phyloP scores from a whole-genome alignment of 257 asterid species.

The Asclepias syriaca region DNA sequence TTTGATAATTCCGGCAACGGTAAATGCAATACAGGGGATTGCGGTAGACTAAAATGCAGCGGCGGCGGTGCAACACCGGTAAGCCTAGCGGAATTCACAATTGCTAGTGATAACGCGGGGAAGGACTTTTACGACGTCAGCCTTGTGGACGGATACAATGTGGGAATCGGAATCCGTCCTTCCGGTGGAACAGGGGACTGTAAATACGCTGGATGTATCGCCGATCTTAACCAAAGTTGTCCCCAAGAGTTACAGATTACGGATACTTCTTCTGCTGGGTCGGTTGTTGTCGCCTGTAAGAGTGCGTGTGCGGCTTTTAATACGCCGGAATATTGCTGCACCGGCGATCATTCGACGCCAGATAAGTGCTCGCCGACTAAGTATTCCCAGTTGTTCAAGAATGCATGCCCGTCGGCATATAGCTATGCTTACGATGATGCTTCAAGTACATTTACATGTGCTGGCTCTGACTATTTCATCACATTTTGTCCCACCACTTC shows the following conservation, averaged over 20 bases:
- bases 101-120: slow-evolving; percentile 20
- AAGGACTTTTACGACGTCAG: slow-evolving; percentile 86
- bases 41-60: slow-evolving; percentile 56
- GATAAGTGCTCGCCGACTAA: slow-evolving; percentile 58
- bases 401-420: slow-evolving; percentile 82
- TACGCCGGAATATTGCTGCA: slow-evolving; percentile 72
- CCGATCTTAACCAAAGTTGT: slow-evolving; percentile 44
- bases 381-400: slow-evolving; percentile 65
- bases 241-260: slow-evolving; percentile 53
- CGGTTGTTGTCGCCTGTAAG: slow-evolving; percentile 66
- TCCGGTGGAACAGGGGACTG: slow-evolving; percentile 65
- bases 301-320: slow-evolving; percentile 68
- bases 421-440: slow-evolving; percentile 91
- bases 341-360: slow-evolving; percentile 65
- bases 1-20: slow-evolving; percentile 57
- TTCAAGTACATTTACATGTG: slow-evolving; percentile 72
- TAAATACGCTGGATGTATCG: slow-evolving; percentile 58
- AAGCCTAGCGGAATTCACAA: slow-evolving; percentile 71
- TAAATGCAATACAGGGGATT: slow-evolving; percentile 68
- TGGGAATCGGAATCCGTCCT: slow-evolving; percentile 49
- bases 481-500: slow-evolving; percentile 62
- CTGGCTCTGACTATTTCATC: slow-evolving; percentile 59
- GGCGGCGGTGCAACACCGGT: slow-evolving; percentile 79
- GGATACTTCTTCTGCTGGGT: slow-evolving; percentile 18
- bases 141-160: slow-evolving; percentile 82